A percentile compares a stretch with the other conserved stretches of the same genome.
phyloP scores from a whole-genome alignment of 805 yeast species.

The Metschnikowia cubensis region DNA sequence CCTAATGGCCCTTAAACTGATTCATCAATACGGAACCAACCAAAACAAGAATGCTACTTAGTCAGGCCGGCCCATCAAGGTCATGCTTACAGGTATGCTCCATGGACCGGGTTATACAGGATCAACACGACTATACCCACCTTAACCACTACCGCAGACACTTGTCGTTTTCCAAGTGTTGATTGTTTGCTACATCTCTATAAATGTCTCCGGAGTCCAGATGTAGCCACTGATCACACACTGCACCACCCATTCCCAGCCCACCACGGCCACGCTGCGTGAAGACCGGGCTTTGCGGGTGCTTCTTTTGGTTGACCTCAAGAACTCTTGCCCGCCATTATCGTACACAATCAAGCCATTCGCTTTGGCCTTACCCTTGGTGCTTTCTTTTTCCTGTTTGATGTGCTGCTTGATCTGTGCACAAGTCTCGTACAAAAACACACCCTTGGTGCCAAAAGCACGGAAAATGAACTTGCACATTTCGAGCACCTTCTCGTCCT shows the following conservation, averaged over 20 bases:
- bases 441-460: slow-evolving; percentile 42
- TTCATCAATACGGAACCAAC: too few species aligned
- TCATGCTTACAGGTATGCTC: too few species aligned
- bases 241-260: slow-evolving; percentile 70
- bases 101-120: too few species aligned
- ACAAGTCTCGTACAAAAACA: slow-evolving; percentile 6
- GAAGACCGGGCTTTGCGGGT: neutral
- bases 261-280: slow-evolving; percentile 28
- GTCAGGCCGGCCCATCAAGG: too few species aligned
- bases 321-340: slow-evolving; percentile 16
- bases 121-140: too few species aligned
- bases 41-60: too few species aligned
- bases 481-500: slow-evolving; percentile 27
- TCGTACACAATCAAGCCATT: slow-evolving; percentile 25
- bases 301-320: slow-evolving; percentile 4
- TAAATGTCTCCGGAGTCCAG: slow-evolving; percentile 23
- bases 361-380: too few species aligned
- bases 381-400: neutral
- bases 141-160: too few species aligned
- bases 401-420: neutral
- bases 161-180: neutral
- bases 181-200: slow-evolving; percentile 1
- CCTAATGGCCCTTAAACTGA: too few species aligned
- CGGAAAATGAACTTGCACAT: slow-evolving; percentile 43
- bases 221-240: slow-evolving; percentile 45